Conservation (phyloP, 2,329 filamentous ascomycete genomes). For the Bretziella fagacearum region DNA sequence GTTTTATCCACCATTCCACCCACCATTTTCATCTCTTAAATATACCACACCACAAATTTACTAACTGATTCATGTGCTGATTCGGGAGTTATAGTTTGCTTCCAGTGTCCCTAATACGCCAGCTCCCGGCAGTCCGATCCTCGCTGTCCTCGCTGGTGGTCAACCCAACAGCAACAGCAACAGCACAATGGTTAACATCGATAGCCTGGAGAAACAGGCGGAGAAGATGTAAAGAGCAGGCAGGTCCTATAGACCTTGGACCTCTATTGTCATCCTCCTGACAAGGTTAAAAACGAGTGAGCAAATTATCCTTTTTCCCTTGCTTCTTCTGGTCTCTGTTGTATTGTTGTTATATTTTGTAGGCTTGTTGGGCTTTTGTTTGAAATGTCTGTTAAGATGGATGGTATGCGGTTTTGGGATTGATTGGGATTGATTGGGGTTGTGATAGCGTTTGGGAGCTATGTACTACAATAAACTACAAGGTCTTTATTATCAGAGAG, state of each 20-base stretch:
- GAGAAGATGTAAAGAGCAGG: conserved; percentile 16
- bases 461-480: too few relatives aligned
- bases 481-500: too few relatives aligned
- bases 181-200: conserved; percentile 4
- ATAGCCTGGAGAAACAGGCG: conserved; percentile 17
- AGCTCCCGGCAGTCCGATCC: conserved; percentile 2
- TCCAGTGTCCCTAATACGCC: conserved; percentile 11
- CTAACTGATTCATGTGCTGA: not conserved
- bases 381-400: too few relatives aligned
- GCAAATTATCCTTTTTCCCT: too few relatives aligned
- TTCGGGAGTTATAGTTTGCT: conserved; percentile 9
- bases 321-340: too few relatives aligned
- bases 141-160: too few relatives aligned
- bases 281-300: too few relatives aligned
- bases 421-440: too few relatives aligned
- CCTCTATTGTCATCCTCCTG: too few relatives aligned
- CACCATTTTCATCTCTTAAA: not conserved
- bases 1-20: not conserved
- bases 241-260: too few relatives aligned
- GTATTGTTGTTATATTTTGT: not conserved
- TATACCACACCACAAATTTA: not conserved
- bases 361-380: not conserved
- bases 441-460: too few relatives aligned
- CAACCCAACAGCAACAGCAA: not conserved
- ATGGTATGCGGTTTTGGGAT: too few relatives aligned